Conservation (phyloP, 2,329 filamentous ascomycete genomes). For the Hymenoscyphus linearis region DNA sequence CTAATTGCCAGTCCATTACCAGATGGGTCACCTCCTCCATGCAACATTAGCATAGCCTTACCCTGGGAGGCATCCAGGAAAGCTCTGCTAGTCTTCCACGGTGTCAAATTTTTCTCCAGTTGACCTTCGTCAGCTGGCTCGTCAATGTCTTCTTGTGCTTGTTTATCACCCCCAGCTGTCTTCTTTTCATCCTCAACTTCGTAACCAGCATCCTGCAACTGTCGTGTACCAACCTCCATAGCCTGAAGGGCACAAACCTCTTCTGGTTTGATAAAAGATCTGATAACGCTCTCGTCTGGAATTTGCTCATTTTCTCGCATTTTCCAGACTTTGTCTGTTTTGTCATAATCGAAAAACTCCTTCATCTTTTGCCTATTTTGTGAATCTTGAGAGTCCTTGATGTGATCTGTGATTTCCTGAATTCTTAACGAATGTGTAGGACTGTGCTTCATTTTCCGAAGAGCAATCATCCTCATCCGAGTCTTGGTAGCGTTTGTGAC, state of each 20-base stretch:
- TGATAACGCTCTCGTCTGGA: slow-evolving; percentile 75
- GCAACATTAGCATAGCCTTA: slow-evolving; percentile 94
- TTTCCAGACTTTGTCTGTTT: slow-evolving; percentile 78
- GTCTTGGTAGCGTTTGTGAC: slow-evolving; percentile 98
- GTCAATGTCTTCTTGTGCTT: slow-evolving; percentile 8
- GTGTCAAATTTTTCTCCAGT: slow-evolving; percentile 82
- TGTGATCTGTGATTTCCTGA: slow-evolving; percentile 84
- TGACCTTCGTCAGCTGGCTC: slow-evolving; percentile 35
- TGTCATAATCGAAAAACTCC: slow-evolving; percentile 89
- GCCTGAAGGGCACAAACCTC: slow-evolving; percentile 92
- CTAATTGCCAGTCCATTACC: slow-evolving; percentile 91
- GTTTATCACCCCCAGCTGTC: slow-evolving; percentile 41
- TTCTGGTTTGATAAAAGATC: slow-evolving; percentile 88
- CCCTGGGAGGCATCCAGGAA: slow-evolving; percentile 90
- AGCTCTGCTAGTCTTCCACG: slow-evolving; percentile 95
- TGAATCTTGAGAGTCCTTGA: slow-evolving; percentile 87
- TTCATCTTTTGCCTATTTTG: slow-evolving; percentile 96
- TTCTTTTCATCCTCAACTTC: slow-evolving; percentile 58
- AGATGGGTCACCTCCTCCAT: slow-evolving; percentile 91
- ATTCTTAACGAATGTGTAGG: slow-evolving; percentile 64
- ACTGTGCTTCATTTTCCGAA: slow-evolving; percentile 77
- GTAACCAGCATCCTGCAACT: slow-evolving; percentile 87
- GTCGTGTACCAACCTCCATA: slow-evolving; percentile 92
- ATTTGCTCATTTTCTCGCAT: slow-evolving; percentile 67
- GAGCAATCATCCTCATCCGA: slow-evolving; percentile 92